These are phyloP conservation scores for Dalbergia oliveri DNA, from an alignment of 306 rosid species.

Conservation along the genomic window DNA sequence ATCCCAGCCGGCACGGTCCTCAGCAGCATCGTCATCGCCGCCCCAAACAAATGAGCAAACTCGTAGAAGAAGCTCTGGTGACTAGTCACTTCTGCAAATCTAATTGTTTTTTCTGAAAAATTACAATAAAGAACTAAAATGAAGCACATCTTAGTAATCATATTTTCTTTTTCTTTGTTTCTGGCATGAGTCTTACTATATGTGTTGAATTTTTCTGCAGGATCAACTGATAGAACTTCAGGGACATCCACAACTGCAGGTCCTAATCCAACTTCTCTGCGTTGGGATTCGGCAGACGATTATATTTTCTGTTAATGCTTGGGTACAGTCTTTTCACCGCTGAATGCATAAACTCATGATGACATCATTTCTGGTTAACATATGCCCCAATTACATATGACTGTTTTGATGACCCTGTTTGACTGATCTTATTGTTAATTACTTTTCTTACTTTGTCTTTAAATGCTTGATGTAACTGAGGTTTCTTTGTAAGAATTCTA, in stretches of 20 bases:
- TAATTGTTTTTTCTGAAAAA: neutral
- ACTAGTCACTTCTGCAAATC: constrained; percentile 28
- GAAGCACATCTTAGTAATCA: constrained; percentile 21
- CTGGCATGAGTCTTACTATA: too few relatives aligned
- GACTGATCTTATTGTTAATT: constrained; percentile 8
- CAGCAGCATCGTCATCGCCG: constrained; percentile 56
- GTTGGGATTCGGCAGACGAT: constrained; percentile 90
- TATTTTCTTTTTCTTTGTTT: constrained; percentile 1
- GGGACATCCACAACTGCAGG: constrained; percentile 69
- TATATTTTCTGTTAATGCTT: constrained; percentile 92
- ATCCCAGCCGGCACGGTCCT: constrained; percentile 71
- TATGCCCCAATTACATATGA: constrained; percentile 9
- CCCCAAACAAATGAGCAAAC: constrained; percentile 64
- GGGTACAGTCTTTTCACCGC: constrained; percentile 62
- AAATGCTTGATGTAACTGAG: neutral
- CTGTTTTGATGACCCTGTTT: constrained; percentile 14
- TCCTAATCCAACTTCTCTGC: constrained; percentile 69
- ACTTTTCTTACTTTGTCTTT: constrained; percentile 18
- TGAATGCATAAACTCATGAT: constrained; percentile 16
- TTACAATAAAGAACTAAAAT: neutral
- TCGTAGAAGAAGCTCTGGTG: constrained; percentile 69
- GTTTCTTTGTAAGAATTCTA: constrained; percentile 31
- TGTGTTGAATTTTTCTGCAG: constrained; percentile 52
- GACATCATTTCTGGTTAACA: constrained; percentile 13
- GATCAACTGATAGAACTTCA: constrained; percentile 73